Conservation (phyloP, 306 rosid genomes). For the Quercus ilex region DNA sequence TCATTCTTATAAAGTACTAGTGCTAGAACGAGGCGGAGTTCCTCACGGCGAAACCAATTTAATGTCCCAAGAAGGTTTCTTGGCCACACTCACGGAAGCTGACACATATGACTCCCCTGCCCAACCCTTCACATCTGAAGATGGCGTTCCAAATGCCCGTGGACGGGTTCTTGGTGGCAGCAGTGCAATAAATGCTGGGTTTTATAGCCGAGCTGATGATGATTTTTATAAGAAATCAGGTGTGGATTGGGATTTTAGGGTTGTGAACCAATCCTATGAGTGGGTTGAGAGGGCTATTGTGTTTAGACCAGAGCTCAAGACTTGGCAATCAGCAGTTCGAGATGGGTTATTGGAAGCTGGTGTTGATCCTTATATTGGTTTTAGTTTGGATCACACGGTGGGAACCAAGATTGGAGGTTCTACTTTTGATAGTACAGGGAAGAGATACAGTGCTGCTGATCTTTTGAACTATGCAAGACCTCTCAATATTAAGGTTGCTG, state of each 20-base stretch:
- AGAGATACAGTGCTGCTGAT: conserved; percentile 73
- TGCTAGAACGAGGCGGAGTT: conserved; percentile 76
- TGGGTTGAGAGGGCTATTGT: conserved; percentile 81
- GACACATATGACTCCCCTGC: conserved; percentile 51
- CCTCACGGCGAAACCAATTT: conserved; percentile 34
- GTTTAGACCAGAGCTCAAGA: conserved; percentile 54
- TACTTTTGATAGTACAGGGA: conserved; percentile 65
- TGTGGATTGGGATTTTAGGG: conserved; percentile 44
- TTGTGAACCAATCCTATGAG: conserved; percentile 67
- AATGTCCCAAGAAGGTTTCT: conserved; percentile 86
- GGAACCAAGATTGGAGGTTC: conserved; percentile 94
- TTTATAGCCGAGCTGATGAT: conserved; percentile 75
- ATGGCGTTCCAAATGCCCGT: conserved; percentile 83
- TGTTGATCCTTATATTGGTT: conserved; percentile 76
- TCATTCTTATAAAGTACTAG: conserved; percentile 40
- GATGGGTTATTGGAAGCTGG: conserved; percentile 79
- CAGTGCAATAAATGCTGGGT: conserved; percentile 90
- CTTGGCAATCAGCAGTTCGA: conserved; percentile 80
- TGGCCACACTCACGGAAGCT: conserved; percentile 44
- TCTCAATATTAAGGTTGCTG: conserved; percentile 43
- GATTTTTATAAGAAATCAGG: conserved; percentile 48
- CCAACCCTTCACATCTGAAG: conserved; percentile 70
- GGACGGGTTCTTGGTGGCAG: conserved; percentile 96
- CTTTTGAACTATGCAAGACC: conserved; percentile 47
- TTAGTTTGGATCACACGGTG: conserved; percentile 49